Evolutionary conservation across 768 basidiomycete genomes (phyloP).

Genomic region (Psilocybe azurescens): DNA sequence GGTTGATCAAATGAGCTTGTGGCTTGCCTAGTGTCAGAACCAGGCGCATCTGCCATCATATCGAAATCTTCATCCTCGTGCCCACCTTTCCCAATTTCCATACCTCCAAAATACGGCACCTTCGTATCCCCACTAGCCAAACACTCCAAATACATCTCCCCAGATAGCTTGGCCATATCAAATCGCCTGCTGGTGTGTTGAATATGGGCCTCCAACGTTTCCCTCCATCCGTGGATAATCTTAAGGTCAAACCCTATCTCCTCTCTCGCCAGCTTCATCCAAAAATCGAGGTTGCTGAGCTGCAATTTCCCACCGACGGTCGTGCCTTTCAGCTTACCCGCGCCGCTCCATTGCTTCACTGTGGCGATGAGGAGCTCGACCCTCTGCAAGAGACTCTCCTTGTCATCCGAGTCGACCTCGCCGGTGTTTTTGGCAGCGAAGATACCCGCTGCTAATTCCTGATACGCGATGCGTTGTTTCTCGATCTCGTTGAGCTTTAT

Average conservation of each 20-base stretch:
- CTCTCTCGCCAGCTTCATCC: conserved; percentile 44
- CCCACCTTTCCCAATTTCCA: conserved; percentile 8
- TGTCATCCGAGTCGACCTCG: conserved; percentile 5
- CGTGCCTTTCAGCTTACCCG: conserved; percentile 27
- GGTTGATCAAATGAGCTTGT: too few relatives aligned
- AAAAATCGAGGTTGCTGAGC: conserved; percentile 32
- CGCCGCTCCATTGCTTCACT: conserved; percentile 40
- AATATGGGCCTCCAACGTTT: conserved; percentile 43
- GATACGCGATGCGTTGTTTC: conserved; percentile 41
- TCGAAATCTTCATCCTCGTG: conserved; percentile 6
- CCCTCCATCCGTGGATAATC: conserved; percentile 39
- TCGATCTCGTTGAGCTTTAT: conserved; percentile 49
- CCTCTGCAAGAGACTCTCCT: conserved; percentile 30
- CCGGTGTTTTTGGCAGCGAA: conserved; percentile 27
- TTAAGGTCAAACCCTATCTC: conserved; percentile 43
- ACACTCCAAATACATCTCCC: conserved; percentile 48
- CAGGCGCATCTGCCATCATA: background rate
- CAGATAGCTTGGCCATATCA: conserved; percentile 45
- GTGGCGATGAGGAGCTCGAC: conserved; percentile 41
- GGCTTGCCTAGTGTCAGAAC: too few relatives aligned
- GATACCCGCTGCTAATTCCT: conserved; percentile 38
- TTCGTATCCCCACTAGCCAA: conserved; percentile 45
- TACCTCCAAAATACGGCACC: conserved; percentile 21
- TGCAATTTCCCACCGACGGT: conserved; percentile 27
- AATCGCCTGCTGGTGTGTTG: conserved; percentile 38